phyloP scores from a whole-genome alignment of 176 grass and related monocot species.

The Zoysia japonica region DNA sequence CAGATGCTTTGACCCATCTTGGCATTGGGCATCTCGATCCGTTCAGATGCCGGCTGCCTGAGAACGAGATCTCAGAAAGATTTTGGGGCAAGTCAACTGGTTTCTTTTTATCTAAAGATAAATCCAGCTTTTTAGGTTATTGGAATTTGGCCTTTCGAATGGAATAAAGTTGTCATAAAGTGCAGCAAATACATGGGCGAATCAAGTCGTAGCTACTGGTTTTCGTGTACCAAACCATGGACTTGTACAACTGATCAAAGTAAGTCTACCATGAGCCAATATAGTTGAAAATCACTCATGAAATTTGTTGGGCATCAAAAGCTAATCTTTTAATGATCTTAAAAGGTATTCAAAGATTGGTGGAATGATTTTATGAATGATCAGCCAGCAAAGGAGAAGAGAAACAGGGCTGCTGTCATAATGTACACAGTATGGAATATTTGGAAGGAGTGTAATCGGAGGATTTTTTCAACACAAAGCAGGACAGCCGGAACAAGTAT shows the following conservation, averaged over 20 bases:
- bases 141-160: background rate
- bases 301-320: background rate
- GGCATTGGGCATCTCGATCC: constrained; percentile 23
- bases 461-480: no score
- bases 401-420: no score
- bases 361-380: no score
- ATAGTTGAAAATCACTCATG: background rate
- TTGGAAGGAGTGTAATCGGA: no score
- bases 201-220: constrained; percentile 3
- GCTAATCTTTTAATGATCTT: background rate
- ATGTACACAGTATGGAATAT: no score
- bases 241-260: background rate
- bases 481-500: no score
- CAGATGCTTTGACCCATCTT: constrained; percentile 4
- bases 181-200: constrained; percentile 3
- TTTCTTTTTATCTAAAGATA: background rate
- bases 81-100: constrained; percentile 23
- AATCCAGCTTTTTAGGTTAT: constrained; percentile 11
- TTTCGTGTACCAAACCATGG: constrained; percentile 10
- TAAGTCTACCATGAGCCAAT: background rate
- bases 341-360: no score
- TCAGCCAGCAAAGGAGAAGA: no score
- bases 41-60: background rate
- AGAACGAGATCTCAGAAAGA: constrained; percentile 18
- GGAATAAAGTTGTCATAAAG: constrained; percentile 5